Percentiles rank a stretch among this genome's conserved stretches.
phyloP scores from a whole-genome alignment of 2,329 filamentous ascomycete species.

The Didymella pomorum region DNA sequence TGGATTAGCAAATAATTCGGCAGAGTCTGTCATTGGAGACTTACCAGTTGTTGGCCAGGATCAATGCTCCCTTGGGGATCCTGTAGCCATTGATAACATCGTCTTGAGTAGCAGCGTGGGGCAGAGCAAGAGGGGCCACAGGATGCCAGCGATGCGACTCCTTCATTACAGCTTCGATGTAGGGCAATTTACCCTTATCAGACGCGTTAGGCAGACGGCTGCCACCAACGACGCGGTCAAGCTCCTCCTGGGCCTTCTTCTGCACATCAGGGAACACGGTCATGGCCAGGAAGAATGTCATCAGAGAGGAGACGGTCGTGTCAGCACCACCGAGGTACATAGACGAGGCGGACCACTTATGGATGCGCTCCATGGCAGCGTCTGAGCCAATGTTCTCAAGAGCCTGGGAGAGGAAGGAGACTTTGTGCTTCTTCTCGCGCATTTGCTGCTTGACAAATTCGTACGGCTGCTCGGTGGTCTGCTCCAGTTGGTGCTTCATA shows the following conservation, averaged over 20 bases:
- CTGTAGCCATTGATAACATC: slow-evolving; percentile 50
- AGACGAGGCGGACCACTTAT: slow-evolving; percentile 55
- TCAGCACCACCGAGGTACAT: slow-evolving; percentile 58
- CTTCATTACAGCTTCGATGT: slow-evolving; percentile 45
- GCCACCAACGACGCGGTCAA: slow-evolving; percentile 60
- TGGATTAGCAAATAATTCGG: not conserved
- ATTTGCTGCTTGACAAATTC: slow-evolving; percentile 55
- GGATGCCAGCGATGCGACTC: slow-evolving; percentile 58
- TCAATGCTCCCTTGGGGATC: slow-evolving; percentile 54
- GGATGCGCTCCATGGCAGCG: slow-evolving; percentile 43
- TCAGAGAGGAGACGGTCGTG: slow-evolving; percentile 54
- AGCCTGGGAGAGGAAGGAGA: slow-evolving; percentile 54
- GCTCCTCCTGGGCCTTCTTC: slow-evolving; percentile 55
- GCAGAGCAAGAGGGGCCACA: slow-evolving; percentile 42
- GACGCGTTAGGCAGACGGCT: slow-evolving; percentile 57
- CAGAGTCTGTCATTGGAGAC: not conserved
- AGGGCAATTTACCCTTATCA: slow-evolving; percentile 55
- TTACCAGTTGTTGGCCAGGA: slow-evolving; percentile 53
- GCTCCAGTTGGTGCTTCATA: slow-evolving; percentile 45
- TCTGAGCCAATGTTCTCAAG: slow-evolving; percentile 47
- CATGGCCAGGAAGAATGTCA: slow-evolving; percentile 62
- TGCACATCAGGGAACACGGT: slow-evolving; percentile 59
- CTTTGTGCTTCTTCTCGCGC: slow-evolving; percentile 34
- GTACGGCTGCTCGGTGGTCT: slow-evolving; percentile 53
- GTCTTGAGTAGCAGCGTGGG: slow-evolving; percentile 45